Evolutionary conservation across 495 filamentous ascomycete species (phyloP).

Genomic region (Penicillium ochrochloron): DNA sequence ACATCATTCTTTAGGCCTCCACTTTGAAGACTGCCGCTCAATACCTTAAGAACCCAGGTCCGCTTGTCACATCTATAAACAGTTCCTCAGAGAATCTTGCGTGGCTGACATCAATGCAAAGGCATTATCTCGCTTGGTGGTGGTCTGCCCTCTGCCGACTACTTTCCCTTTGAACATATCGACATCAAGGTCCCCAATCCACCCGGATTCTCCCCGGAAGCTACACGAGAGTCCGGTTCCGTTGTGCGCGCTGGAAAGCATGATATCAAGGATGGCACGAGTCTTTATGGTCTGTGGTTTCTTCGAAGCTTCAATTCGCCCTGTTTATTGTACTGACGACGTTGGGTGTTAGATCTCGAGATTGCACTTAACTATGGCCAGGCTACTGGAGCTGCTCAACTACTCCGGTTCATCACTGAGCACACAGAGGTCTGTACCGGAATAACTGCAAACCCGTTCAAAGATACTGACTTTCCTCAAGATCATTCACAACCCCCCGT

Average conservation of each 20-base stretch:
- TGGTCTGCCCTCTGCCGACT: constrained; percentile 83
- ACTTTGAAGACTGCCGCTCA: constrained; percentile 78
- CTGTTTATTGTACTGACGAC: constrained; percentile 1
- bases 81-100: too few species aligned
- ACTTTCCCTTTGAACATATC: constrained; percentile 82
- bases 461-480: constrained; percentile 19
- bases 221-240: constrained; percentile 56
- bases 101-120: constrained; percentile 4
- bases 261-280: constrained; percentile 69
- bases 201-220: constrained; percentile 71
- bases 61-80: constrained; percentile 14
- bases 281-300: constrained; percentile 57
- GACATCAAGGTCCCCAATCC: constrained; percentile 67
- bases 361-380: constrained; percentile 91
- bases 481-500: constrained; percentile 55
- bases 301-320: neutral
- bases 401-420: constrained; percentile 88
- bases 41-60: constrained; percentile 71
- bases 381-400: constrained; percentile 80
- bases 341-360: constrained; percentile 61
- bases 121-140: constrained; percentile 87
- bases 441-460: neutral
- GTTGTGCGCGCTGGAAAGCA: constrained; percentile 76
- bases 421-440: constrained; percentile 71
- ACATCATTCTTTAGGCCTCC: constrained; percentile 49